Evolutionary conservation across 257 asterid species (phyloP), one percentile per base, ranked within the genome.

Genomic region (Rauvolfia tetraphylla): DNA sequence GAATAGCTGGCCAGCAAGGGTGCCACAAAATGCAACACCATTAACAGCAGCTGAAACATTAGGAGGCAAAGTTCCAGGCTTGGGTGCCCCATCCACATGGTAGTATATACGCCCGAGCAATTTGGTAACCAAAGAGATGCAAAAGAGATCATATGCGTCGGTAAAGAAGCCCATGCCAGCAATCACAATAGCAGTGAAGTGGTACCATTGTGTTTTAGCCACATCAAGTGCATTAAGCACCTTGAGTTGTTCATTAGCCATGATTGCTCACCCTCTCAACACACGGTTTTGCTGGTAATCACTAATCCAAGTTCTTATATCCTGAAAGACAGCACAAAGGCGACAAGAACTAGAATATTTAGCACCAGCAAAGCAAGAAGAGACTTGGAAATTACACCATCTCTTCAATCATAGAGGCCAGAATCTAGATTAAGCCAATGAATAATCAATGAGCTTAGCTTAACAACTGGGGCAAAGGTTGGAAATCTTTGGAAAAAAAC

Each of bases 151-250:
- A 36, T 89, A 89, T 2, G 95, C 95, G 65, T 89, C 95, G 0
- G 95, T 89, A 85, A 89, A 89, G 75, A 89, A 89, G 12, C 95
- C 95, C 95, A 89, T 89, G 7, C 95, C 95, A 14, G 92, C 91
- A 15, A 90, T 85, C 17, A 88, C 86, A n/a, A 90, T 90, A 1
- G 95, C 88, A 17, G 92, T 90, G 84, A 90, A 90, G 72, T 90
- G 92, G 79, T 86, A 88, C 78, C 68, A 78, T 58, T 90, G 95
- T 27, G 92, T 88, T 39, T 88, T 90, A 1, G 95, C 95, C 8
- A 68, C 79, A 81, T 90, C 95, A 68, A 90, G 92, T 57, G 95
- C 92, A 71, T 77, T 84, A 6, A 90, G 91, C 75, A 90, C 91
- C 72, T 84, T 84, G 17, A 85, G 41, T 58, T 86, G 90, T 13